Evolutionary conservation across 2,329 filamentous ascomycete genomes (phyloP), one percentile per base, ranked within the genome.

Genomic region (Coniochaeta hoffmannii): DNA sequence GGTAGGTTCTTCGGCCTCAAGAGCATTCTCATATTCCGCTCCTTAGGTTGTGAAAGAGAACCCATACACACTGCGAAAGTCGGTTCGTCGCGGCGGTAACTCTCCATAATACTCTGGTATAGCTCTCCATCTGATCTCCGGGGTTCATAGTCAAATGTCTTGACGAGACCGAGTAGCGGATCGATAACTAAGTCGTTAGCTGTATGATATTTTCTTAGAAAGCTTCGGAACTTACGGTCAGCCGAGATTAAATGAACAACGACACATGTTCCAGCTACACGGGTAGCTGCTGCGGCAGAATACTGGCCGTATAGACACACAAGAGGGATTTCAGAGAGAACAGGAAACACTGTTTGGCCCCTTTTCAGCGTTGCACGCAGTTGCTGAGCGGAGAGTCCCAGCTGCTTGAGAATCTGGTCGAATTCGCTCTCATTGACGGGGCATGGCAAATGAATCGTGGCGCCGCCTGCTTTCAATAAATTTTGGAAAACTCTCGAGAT

Each of bases 231-330:
- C 36, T 8, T 41, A 41, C 36, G 36, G 6, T 41, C 36, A 15
- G 36, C 19, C 7, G 19, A 41, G 36, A 44, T 55, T 19, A 57
- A 46, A 57, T 57, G 31, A 41, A 57, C 51, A 31, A 51, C 28
- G 10, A 57, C 31, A 12, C 31, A 57, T 28, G 56, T 53, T 31
- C 53, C 53, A 15, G 53, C 53, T 4, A 41, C 55, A 14, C 50
- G 50, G 50, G 55, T 55, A n/a, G 56, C 56, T 38, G 41, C 50
- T 11, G 50, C 50, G 50, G 55, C 36, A 53, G 54, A 50, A 50
- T 55, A 55, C n/a, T 55, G 26, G 53, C 56, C 19, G 30, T 57
- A 57, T 38, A 57, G 49, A 35, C 41, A 57, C 15, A 31, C 55
- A 32, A 57, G 50, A 55, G 12, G 22, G 22, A 57, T n/a, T 17